Conservation (phyloP, 306 rosid genomes). For the Alnus glutinosa region DNA sequence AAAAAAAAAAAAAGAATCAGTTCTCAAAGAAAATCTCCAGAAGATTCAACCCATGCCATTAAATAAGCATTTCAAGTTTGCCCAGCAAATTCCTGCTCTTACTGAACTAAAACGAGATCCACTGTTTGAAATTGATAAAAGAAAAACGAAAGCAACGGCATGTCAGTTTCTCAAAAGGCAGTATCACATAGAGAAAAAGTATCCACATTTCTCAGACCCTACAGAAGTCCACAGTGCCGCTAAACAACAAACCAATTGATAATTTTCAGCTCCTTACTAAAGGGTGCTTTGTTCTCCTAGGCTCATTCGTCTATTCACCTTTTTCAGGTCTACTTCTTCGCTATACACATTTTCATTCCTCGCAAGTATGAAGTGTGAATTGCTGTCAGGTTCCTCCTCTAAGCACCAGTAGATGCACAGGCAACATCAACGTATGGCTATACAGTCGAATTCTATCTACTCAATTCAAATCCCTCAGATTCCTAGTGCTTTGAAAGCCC, state of each 20-base stretch:
- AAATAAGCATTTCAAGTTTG: background rate
- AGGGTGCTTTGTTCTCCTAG: constrained; percentile 9
- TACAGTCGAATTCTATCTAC: background rate
- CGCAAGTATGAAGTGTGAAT: background rate
- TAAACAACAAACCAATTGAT: background rate
- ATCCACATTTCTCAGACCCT: constrained; percentile 13
- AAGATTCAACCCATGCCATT: background rate
- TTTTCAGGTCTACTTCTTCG: constrained; percentile 3
- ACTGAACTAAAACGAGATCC: background rate
- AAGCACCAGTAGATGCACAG: background rate
- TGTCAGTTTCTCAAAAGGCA: constrained; percentile 14
- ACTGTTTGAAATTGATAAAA: background rate
- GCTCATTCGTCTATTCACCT: background rate
- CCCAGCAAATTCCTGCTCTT: background rate
- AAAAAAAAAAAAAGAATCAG: background rate
- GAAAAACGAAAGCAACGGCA: background rate
- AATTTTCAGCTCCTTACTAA: background rate
- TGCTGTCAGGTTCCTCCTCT: background rate
- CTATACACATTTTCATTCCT: background rate
- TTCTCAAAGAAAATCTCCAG: background rate
- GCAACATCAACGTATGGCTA: background rate
- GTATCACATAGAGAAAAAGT: background rate
- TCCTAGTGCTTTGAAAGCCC: background rate
- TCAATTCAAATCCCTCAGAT: constrained; percentile 2
- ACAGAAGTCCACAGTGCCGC: background rate